Conservation (phyloP, 139 green algal genomes). For the Mychonastes homosphaera region DNA sequence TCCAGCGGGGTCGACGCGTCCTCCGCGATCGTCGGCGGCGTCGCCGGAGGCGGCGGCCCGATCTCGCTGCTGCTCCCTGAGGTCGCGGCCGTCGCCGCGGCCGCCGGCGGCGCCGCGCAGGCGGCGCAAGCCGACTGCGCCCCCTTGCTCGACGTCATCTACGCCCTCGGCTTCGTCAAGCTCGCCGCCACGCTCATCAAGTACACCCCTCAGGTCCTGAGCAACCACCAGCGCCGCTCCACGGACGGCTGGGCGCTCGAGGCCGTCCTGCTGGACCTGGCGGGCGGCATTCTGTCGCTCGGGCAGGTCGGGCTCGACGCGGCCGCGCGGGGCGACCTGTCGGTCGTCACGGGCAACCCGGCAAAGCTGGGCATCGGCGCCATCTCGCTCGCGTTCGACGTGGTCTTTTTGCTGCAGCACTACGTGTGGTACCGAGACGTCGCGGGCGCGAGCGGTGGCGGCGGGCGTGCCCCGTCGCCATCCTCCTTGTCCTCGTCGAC, state of each 20-base stretch:
- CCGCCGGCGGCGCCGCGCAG: not conserved
- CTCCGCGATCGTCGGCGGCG: too few relatives aligned
- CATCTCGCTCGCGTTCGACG: slow-evolving; percentile 41
- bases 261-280: slow-evolving; percentile 47
- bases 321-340: slow-evolving; percentile 23
- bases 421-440: slow-evolving; percentile 41
- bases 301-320: slow-evolving; percentile 37
- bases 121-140: slow-evolving; percentile 11
- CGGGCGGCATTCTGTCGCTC: slow-evolving; percentile 39
- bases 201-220: slow-evolving; percentile 44
- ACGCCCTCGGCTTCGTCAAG: slow-evolving; percentile 45
- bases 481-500: too few relatives aligned
- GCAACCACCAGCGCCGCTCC: slow-evolving; percentile 35
- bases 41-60: too few relatives aligned
- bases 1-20: too few relatives aligned
- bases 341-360: slow-evolving; percentile 24
- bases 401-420: slow-evolving; percentile 56
- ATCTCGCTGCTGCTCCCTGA: too few relatives aligned
- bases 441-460: too few relatives aligned
- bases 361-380: slow-evolving; percentile 53
- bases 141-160: slow-evolving; percentile 32
- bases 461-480: too few relatives aligned
- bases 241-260: slow-evolving; percentile 41
- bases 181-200: slow-evolving; percentile 45
- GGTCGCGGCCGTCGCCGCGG: not conserved